These are phyloP conservation scores for Colletotrichum incanum DNA, from an alignment of 2,329 filamentous ascomycete genomes.

Conservation along the genomic window DNA sequence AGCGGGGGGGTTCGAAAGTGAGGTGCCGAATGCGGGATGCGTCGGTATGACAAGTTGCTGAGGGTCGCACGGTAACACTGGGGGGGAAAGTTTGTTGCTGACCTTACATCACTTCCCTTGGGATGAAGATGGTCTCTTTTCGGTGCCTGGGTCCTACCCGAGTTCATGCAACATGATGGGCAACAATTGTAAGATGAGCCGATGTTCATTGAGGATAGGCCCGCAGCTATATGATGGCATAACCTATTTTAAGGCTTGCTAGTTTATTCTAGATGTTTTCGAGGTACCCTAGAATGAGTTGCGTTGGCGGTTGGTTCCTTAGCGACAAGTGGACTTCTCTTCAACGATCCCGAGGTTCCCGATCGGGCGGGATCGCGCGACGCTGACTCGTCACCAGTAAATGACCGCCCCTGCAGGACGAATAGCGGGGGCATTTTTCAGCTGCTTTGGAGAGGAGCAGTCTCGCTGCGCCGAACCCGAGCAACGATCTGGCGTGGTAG, in stretches of 20 bases:
- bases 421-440: not conserved
- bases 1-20: not conserved
- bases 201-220: not conserved
- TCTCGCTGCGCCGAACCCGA: constrained; percentile 1
- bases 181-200: not conserved
- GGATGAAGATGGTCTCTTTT: not conserved
- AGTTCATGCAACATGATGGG: not conserved
- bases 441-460: not conserved
- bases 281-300: not conserved
- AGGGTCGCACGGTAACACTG: constrained; percentile 7
- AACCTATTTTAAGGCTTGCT: not conserved
- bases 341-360: not conserved
- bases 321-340: not conserved
- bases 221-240: not conserved
- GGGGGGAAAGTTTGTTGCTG: constrained; percentile 7
- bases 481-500: constrained; percentile 17
- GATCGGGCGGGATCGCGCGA: not conserved
- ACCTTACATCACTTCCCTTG: constrained; percentile 13
- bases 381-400: constrained; percentile 4
- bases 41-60: constrained; percentile 7
- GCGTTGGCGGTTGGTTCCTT: not conserved
- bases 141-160: not conserved
- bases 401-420: not conserved
- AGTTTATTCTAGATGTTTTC: constrained; percentile 7
- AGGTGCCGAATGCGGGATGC: constrained; percentile 14